Evolutionary conservation across 2,329 filamentous ascomycete species (phyloP).

Genomic region (Scytalidium lignicola): DNA sequence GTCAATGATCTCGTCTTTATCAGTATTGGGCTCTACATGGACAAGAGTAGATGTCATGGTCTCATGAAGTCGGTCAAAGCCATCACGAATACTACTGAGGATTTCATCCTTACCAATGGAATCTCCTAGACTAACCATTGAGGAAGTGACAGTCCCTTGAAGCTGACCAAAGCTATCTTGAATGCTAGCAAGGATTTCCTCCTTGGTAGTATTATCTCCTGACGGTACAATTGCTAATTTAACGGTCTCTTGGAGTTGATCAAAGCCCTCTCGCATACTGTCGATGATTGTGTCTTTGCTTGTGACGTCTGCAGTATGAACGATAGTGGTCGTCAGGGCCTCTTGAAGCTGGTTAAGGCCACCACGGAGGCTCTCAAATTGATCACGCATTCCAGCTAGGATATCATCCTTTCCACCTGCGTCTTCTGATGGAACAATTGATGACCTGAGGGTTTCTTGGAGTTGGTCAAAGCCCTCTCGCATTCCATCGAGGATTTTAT

Average conservation of each 20-base stretch:
- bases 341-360: slow-evolving; percentile 61
- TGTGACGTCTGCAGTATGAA: slow-evolving; percentile 32
- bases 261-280: slow-evolving; percentile 61
- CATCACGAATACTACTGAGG: slow-evolving; percentile 59
- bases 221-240: slow-evolving; percentile 63
- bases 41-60: slow-evolving; percentile 40
- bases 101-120: slow-evolving; percentile 65
- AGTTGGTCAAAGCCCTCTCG: slow-evolving; percentile 60
- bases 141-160: slow-evolving; percentile 27
- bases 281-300: slow-evolving; percentile 62
- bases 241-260: slow-evolving; percentile 54
- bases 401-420: slow-evolving; percentile 55
- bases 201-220: slow-evolving; percentile 62
- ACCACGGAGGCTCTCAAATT: slow-evolving; percentile 59
- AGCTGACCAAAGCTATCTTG: slow-evolving; percentile 59
- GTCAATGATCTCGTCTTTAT: slow-evolving; percentile 61
- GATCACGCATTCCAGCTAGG: slow-evolving; percentile 56
- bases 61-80: slow-evolving; percentile 59
- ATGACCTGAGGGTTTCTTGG: slow-evolving; percentile 39
- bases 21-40: slow-evolving; percentile 34
- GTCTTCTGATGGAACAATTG: slow-evolving; percentile 68
- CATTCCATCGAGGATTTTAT: slow-evolving; percentile 71
- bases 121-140: slow-evolving; percentile 55
- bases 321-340: slow-evolving; percentile 41
- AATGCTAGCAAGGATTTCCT: slow-evolving; percentile 68